phyloP scores from a whole-genome alignment of 441 rosid species.

The Metrosideros polymorpha region DNA sequence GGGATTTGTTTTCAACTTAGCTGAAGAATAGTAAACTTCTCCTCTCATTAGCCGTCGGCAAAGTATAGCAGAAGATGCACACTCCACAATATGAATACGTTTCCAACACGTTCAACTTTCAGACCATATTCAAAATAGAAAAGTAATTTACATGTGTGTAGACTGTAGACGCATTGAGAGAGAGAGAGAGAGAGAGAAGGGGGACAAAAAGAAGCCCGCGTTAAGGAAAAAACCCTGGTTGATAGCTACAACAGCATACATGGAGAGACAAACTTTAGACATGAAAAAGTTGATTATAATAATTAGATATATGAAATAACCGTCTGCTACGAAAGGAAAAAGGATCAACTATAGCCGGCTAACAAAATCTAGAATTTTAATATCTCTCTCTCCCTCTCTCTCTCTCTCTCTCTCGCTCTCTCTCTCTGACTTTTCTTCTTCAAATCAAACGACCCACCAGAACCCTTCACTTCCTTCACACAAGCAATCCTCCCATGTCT shows the following conservation, averaged over 20 bases:
- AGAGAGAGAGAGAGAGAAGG: background rate
- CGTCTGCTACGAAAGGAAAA: background rate
- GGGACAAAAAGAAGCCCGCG: background rate
- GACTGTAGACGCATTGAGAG: background rate
- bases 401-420: background rate
- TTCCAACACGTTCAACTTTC: background rate
- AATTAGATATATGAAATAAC: background rate
- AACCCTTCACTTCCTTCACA: background rate
- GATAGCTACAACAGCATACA: background rate
- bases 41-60: background rate
- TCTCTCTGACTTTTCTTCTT: conserved; percentile 27
- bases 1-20: background rate
- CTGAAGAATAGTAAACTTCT: background rate
- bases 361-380: background rate
- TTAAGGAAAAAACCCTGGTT: background rate
- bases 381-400: background rate
- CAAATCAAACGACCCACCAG: background rate
- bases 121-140: background rate
- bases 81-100: background rate
- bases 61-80: background rate
- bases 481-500: conserved; percentile 19
- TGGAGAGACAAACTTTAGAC: background rate
- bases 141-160: background rate
- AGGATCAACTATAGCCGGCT: background rate
- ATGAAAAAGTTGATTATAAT: background rate